A percentile compares a stretch with the other conserved stretches of the same genome.
Evolutionary conservation across 2,329 filamentous ascomycete genomes (phyloP).

Genomic region (Lecanoromycetidae sp.): DNA sequence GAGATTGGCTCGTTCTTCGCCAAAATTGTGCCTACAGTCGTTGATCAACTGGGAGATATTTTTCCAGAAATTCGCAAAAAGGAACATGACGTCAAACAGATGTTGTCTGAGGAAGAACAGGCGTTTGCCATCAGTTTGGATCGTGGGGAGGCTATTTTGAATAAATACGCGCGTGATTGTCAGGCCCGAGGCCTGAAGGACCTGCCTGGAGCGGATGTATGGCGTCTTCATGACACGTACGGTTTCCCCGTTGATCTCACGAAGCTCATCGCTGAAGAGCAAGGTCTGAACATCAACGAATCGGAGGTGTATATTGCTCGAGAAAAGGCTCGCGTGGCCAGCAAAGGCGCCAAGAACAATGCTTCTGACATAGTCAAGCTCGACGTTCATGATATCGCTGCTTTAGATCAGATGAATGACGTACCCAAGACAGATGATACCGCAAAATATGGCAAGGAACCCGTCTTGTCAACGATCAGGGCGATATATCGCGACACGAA

Average conservation of each 20-base stretch:
- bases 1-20: conserved; percentile 96
- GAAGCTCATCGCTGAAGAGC: conserved; percentile 91
- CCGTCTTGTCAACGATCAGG: conserved; percentile 64
- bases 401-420: conserved; percentile 65
- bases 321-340: conserved; percentile 82
- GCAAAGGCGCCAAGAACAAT: conserved; percentile 84
- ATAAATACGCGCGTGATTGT: conserved; percentile 67
- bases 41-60: conserved; percentile 83
- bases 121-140: conserved; percentile 90
- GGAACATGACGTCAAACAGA: conserved; percentile 80
- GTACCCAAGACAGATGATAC: conserved; percentile 71
- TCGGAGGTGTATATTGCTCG: conserved; percentile 72
- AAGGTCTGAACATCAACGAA: conserved; percentile 73
- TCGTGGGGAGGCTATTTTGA: conserved; percentile 87
- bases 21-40: conserved; percentile 75
- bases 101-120: conserved; percentile 85
- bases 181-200: conserved; percentile 55
- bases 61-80: conserved; percentile 90
- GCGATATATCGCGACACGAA: conserved; percentile 73
- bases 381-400: conserved; percentile 83
- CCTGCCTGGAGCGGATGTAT: conserved; percentile 76
- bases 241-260: conserved; percentile 95
- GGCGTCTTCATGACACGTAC: conserved; percentile 93
- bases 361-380: conserved; percentile 77
- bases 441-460: conserved; percentile 68